These are phyloP conservation scores for Penicillium sp. DNA, from an alignment of 2,329 filamentous ascomycete genomes.

Conservation along the genomic window DNA sequence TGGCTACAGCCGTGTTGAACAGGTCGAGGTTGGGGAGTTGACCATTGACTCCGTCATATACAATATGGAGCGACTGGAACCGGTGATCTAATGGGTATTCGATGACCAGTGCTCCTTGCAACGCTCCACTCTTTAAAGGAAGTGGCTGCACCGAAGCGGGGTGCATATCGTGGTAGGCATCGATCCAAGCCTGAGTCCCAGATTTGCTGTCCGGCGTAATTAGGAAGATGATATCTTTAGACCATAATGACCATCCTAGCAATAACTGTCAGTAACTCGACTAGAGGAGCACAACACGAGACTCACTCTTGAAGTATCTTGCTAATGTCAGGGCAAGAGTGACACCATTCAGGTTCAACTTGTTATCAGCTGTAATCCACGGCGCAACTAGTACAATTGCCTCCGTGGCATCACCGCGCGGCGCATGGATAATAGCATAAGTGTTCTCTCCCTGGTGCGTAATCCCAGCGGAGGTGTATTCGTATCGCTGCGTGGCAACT, in stretches of 20 bases:
- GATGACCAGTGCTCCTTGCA: slow-evolving; percentile 89
- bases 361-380: slow-evolving; percentile 76
- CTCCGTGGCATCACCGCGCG: slow-evolving; percentile 92
- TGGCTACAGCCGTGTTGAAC: slow-evolving; percentile 86
- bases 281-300: background rate
- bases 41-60: slow-evolving; percentile 94
- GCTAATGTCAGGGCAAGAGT: slow-evolving; percentile 81
- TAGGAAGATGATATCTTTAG: slow-evolving; percentile 94
- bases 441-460: slow-evolving; percentile 79
- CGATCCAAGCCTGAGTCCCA: slow-evolving; percentile 93
- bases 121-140: slow-evolving; percentile 84
- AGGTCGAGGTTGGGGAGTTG: slow-evolving; percentile 94
- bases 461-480: slow-evolving; percentile 74
- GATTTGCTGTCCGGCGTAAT: slow-evolving; percentile 84
- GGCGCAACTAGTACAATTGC: slow-evolving; percentile 89
- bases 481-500: slow-evolving; percentile 81
- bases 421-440: slow-evolving; percentile 90
- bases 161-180: slow-evolving; percentile 93
- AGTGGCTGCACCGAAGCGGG: slow-evolving; percentile 68
- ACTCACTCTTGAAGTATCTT: slow-evolving; percentile 83
- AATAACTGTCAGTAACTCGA: slow-evolving; percentile 14
- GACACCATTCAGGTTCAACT: slow-evolving; percentile 82
- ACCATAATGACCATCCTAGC: slow-evolving; percentile 90
- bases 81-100: slow-evolving; percentile 83
- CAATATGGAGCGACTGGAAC: slow-evolving; percentile 84